Conservation (phyloP, 768 basidiomycete species). For the Dacryopinax primogenitus region DNA sequence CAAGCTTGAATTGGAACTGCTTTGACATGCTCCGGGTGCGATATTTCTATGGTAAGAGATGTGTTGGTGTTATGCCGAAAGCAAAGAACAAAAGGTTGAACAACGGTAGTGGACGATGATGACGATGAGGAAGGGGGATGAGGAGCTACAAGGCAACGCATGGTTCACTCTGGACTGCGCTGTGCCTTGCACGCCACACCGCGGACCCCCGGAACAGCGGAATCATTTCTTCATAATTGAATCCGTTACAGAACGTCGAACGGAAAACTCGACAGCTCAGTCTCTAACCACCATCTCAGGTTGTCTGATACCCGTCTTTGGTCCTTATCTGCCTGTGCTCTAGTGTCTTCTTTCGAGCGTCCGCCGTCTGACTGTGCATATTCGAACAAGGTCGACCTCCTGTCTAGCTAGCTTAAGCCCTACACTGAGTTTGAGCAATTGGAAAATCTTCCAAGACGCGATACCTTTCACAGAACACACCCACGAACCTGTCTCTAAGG, state of each 20-base stretch:
- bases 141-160: background rate
- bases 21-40: slow-evolving; percentile 57
- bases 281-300: background rate
- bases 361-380: background rate
- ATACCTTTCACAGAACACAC: background rate
- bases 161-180: background rate
- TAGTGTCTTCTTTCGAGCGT: background rate
- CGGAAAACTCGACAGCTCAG: background rate
- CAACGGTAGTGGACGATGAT: background rate
- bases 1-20: slow-evolving; percentile 91
- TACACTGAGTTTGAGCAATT: background rate
- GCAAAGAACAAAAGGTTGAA: background rate
- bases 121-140: background rate
- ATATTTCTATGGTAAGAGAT: slow-evolving; percentile 24
- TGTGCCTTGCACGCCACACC: background rate
- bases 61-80: slow-evolving; percentile 6
- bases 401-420: background rate
- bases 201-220: background rate
- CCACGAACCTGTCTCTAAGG: background rate
- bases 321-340: background rate
- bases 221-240: background rate
- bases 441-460: background rate
- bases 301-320: background rate
- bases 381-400: background rate
- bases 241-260: background rate